Conservation (phyloP, 2,329 filamentous ascomycete species). For the Colletotrichum sp. region DNA sequence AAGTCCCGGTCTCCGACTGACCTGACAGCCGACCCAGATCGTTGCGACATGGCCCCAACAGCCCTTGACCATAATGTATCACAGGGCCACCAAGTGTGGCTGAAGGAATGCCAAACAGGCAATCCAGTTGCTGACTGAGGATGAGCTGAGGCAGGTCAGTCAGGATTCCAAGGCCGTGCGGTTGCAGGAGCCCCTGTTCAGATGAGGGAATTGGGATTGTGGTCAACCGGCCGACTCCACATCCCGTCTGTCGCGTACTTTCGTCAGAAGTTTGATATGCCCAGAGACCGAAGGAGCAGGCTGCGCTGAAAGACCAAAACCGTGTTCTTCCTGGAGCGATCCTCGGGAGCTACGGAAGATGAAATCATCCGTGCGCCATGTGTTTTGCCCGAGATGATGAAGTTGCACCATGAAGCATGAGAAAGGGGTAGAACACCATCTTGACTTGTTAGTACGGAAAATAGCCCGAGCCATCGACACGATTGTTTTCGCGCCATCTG, state of each 20-base stretch:
- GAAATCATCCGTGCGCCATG: slow-evolving; percentile 1
- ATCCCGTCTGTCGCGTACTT: not conserved
- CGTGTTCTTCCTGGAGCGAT: not conserved
- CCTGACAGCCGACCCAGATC: not conserved
- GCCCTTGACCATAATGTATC: not conserved
- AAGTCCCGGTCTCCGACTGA: not conserved
- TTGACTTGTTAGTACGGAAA: not conserved
- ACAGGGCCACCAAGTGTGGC: not conserved
- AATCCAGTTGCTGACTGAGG: not conserved
- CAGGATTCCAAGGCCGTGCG: not conserved
- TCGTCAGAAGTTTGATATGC: not conserved
- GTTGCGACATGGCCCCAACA: not conserved
- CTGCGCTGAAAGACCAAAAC: not conserved
- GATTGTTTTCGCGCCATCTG: not conserved
- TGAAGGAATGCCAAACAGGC: not conserved
- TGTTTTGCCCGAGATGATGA: not conserved
- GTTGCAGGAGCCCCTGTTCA: not conserved
- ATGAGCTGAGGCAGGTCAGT: not conserved
- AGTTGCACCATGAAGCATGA: not conserved
- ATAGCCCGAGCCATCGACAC: not conserved
- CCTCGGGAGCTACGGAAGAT: not conserved
- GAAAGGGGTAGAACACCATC: not conserved
- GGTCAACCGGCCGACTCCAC: not conserved
- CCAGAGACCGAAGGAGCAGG: not conserved
- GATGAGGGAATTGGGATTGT: not conserved